phyloP scores from a whole-genome alignment of 306 rosid genomes.

The barrel medic (Medicago truncatula) region MtrunA17r5.0-ANR NC_053045.1:41825001-41825500 shows the following conservation, averaged over 20 bases:
- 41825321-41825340: conserved; percentile 95
- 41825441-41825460: conserved; percentile 31
- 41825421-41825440: conserved; percentile 18
- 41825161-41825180: neutral
- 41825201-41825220: conserved; percentile 15
- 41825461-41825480: conserved; percentile 29
- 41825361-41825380: conserved; percentile 56
- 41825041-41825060: conserved; percentile 21
- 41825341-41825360: conserved; percentile 81
- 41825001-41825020: conserved; percentile 24
- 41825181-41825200: neutral
- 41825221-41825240: neutral
- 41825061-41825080: conserved; percentile 4
- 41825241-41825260: neutral
- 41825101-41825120: too few species aligned
- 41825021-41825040: conserved; percentile 8
- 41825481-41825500: conserved; percentile 46
- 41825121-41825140: conserved; percentile 10
- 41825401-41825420: conserved; percentile 72
- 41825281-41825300: conserved; percentile 10
- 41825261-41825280: conserved; percentile 28
- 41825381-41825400: conserved; percentile 96
- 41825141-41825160: conserved; percentile 27
- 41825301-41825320: conserved; percentile 46
- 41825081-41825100: too few species aligned